These are phyloP conservation scores for Claviceps sp. DNA, from an alignment of 2,329 filamentous ascomycete genomes.

Conservation along the genomic window DNA sequence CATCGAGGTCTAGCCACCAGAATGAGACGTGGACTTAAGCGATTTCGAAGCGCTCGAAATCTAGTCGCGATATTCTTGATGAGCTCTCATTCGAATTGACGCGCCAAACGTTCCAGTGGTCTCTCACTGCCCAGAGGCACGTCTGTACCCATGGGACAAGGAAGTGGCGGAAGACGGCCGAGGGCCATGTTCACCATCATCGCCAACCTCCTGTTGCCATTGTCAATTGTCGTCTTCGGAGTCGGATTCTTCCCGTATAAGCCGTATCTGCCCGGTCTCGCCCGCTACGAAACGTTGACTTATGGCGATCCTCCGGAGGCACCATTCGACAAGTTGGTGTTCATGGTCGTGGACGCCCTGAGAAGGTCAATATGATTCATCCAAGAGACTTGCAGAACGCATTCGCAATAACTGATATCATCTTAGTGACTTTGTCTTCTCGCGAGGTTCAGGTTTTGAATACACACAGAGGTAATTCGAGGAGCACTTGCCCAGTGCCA, in stretches of 20 bases:
- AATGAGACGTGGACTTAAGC: background rate
- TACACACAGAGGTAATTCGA: conserved; percentile 69
- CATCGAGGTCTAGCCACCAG: background rate
- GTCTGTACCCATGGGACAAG: conserved; percentile 13
- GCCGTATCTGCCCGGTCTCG: conserved; percentile 75
- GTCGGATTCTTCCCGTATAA: conserved; percentile 97
- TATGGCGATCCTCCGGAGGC: conserved; percentile 46
- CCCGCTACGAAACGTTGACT: conserved; percentile 46
- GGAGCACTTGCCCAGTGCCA: background rate
- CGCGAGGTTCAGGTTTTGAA: conserved; percentile 62
- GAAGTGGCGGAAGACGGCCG: conserved; percentile 14
- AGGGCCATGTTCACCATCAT: conserved; percentile 37
- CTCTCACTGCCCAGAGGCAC: background rate
- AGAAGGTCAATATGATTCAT: conserved; percentile 46
- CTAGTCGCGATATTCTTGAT: background rate
- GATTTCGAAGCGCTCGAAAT: background rate
- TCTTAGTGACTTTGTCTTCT: conserved; percentile 81
- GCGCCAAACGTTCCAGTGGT: background rate
- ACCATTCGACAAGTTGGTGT: conserved; percentile 79
- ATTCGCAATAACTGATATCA: background rate
- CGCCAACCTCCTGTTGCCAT: conserved; percentile 66
- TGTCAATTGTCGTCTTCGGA: conserved; percentile 66
- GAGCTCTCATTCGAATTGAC: background rate
- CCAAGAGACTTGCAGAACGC: no score
- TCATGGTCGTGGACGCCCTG: conserved; percentile 96